These are phyloP conservation scores for Akanthomyces dipterigenus DNA, from an alignment of 2,329 filamentous ascomycete species.

Conservation along the genomic window DNA sequence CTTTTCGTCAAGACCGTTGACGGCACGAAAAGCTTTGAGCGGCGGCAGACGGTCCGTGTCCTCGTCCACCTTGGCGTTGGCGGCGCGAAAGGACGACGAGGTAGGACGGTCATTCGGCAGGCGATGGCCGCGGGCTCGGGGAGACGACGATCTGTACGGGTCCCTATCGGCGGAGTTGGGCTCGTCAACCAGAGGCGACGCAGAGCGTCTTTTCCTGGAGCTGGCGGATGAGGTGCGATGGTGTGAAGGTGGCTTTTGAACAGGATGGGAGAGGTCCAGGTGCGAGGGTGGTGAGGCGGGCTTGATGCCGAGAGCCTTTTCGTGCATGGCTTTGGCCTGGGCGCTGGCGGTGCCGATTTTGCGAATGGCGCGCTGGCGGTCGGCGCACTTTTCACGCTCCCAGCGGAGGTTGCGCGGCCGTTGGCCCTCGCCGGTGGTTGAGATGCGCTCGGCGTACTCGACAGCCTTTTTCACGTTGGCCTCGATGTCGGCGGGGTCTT, in stretches of 20 bases:
- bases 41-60: conserved; percentile 7
- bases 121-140: background rate
- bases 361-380: conserved; percentile 5
- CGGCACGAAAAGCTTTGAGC: conserved; percentile 1
- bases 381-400: conserved; percentile 12
- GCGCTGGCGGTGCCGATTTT: conserved; percentile 7
- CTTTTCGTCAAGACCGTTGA: background rate
- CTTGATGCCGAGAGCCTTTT: conserved; percentile 5
- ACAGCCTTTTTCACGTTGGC: conserved; percentile 11
- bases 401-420: conserved; percentile 10
- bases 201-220: background rate
- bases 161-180: background rate
- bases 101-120: conserved; percentile 1
- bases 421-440: background rate
- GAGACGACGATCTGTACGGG: background rate
- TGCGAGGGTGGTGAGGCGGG: background rate
- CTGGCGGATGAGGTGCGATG: background rate
- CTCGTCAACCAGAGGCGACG: conserved; percentile 1
- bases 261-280: background rate
- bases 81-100: conserved; percentile 2
- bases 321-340: conserved; percentile 7
- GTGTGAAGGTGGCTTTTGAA: conserved; percentile 2
- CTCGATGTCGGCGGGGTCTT: background rate
- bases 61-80: background rate
- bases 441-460: conserved; percentile 4